A percentile compares a stretch with the other conserved stretches of the same genome.
These are phyloP conservation scores for Leishmania tropica DNA, from an alignment of 208 protist species.

Conservation along the genomic window DNA sequence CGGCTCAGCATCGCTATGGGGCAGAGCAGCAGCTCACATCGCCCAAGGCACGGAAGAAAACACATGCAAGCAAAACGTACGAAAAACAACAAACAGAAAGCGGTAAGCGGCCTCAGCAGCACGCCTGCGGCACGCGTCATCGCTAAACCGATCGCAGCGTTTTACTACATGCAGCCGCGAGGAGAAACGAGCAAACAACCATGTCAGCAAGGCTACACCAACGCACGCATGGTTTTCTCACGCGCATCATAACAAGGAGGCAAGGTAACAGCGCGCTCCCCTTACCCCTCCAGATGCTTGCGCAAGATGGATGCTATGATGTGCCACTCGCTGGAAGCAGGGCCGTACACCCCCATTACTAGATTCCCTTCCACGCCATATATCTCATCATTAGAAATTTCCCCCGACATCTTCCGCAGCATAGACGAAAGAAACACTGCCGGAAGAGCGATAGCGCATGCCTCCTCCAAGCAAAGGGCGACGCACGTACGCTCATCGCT, in stretches of 20 bases:
- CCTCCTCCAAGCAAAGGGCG: slow-evolving; percentile 2
- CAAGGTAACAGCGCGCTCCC: background rate
- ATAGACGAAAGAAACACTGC: background rate
- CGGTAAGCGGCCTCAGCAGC: background rate
- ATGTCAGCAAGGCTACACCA: background rate
- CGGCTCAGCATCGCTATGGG: background rate
- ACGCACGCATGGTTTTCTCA: background rate
- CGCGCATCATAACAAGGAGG: background rate
- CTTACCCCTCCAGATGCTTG: background rate
- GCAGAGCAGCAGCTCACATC: background rate
- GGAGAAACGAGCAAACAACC: background rate
- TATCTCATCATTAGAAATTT: too few species aligned
- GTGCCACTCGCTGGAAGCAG: slow-evolving; percentile 1
- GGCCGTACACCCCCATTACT: too few species aligned
- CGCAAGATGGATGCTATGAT: background rate
- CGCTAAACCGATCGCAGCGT: too few species aligned
- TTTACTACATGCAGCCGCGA: background rate
- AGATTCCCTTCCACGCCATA: too few species aligned
- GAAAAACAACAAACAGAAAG: background rate
- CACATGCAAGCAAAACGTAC: background rate
- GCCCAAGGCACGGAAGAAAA: background rate
- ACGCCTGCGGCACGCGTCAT: background rate
- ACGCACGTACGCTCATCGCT: slow-evolving; percentile 16
- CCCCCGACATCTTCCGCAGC: background rate
- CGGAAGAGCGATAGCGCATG: background rate